These are phyloP conservation scores for Diospyros lotus DNA, from an alignment of 148 eudicot genomes.

Conservation along the genomic window DNA sequence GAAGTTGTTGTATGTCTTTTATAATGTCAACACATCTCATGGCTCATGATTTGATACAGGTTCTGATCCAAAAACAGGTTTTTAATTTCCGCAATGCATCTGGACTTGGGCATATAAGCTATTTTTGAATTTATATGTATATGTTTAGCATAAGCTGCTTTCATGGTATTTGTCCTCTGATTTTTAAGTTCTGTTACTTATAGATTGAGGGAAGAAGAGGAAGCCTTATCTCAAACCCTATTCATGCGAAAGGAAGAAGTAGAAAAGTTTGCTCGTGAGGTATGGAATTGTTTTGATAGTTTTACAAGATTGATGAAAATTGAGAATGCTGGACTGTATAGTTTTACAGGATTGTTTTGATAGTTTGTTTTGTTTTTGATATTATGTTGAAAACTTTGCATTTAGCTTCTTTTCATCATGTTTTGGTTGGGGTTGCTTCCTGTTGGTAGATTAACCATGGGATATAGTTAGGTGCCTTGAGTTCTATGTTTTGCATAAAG, in stretches of 20 bases:
- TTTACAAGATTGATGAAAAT: background rate
- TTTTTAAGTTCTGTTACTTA: constrained; percentile 16
- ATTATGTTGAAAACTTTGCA: background rate
- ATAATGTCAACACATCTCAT: background rate
- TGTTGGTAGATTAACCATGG: background rate
- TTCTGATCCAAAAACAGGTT: background rate
- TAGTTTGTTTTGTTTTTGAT: background rate
- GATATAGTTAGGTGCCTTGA: background rate
- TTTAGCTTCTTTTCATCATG: background rate
- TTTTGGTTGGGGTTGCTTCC: background rate
- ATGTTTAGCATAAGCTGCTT: background rate
- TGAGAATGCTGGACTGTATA: background rate
- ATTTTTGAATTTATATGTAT: constrained; percentile 2
- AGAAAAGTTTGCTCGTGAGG: constrained; percentile 47
- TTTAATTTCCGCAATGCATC: background rate
- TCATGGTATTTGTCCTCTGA: constrained; percentile 7
- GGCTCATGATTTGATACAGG: background rate
- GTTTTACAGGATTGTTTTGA: background rate
- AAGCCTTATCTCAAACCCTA: constrained; percentile 34
- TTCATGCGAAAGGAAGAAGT: constrained; percentile 35
- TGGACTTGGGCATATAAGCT: background rate
- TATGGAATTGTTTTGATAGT: constrained; percentile 12
- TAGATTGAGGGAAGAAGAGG: constrained; percentile 68
- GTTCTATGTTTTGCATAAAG: background rate
- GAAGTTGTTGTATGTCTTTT: background rate